A percentile compares a stretch with the other conserved stretches of the same genome.
These are phyloP conservation scores for Poa pratensis DNA, from an alignment of 176 grass and related monocot genomes.

Conservation along the genomic window DNA sequence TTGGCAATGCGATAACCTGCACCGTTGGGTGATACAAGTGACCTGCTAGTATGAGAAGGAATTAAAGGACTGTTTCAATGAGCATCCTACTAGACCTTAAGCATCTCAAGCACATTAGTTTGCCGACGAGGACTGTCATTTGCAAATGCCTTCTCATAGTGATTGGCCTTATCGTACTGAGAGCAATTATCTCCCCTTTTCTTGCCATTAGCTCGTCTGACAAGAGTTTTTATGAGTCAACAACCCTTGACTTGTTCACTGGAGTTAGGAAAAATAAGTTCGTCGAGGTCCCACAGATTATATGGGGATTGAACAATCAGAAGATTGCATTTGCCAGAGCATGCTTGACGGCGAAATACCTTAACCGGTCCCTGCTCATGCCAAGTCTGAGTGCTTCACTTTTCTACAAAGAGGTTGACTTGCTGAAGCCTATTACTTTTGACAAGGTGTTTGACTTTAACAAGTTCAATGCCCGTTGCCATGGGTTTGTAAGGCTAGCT, in stretches of 20 bases:
- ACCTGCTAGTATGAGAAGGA: constrained; percentile 35
- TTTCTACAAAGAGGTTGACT: constrained; percentile 97
- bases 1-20: background rate
- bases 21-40: background rate
- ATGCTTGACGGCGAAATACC: constrained; percentile 80
- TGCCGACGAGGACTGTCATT: constrained; percentile 52
- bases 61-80: constrained; percentile 42
- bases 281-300: constrained; percentile 88
- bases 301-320: constrained; percentile 99
- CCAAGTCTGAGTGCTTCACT: constrained; percentile 92
- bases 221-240: constrained; percentile 51
- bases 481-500: constrained; percentile 80
- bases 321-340: constrained; percentile 95
- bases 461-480: constrained; percentile 80
- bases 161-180: constrained; percentile 54
- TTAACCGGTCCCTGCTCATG: constrained; percentile 95
- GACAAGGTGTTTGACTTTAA: constrained; percentile 88
- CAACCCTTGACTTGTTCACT: constrained; percentile 49
- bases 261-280: constrained; percentile 75
- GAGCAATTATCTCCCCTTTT: constrained; percentile 65
- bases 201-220: constrained; percentile 55
- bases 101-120: constrained; percentile 57
- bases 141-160: constrained; percentile 65
- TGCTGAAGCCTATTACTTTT: constrained; percentile 78
- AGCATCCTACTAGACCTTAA: constrained; percentile 52